These are phyloP conservation scores for Fusarium pseudoanthophilum DNA, from an alignment of 2,329 filamentous ascomycete species.

Conservation along the genomic window DNA sequence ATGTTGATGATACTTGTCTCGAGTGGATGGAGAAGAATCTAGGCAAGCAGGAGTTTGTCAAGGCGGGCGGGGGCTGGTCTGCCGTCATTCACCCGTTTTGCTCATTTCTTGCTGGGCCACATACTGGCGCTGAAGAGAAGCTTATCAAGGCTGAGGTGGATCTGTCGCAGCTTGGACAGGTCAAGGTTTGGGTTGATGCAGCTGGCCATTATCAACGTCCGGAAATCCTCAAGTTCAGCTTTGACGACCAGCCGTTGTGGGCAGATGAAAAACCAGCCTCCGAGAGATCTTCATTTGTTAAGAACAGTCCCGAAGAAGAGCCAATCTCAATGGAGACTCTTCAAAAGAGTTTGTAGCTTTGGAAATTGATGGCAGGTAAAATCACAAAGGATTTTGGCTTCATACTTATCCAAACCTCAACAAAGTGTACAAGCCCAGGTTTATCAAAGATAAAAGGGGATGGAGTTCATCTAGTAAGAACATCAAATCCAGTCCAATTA, in stretches of 20 bases:
- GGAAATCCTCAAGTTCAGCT: neutral
- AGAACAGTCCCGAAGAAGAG: fast-evolving
- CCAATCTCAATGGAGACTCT: fast-evolving
- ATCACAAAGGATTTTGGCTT: neutral
- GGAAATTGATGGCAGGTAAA: no score
- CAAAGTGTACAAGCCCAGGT: fast-evolving
- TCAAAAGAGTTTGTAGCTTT: fast-evolving
- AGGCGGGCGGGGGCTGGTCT: neutral
- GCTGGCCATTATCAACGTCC: neutral
- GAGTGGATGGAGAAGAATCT: neutral
- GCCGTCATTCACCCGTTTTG: neutral
- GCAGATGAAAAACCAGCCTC: fast-evolving
- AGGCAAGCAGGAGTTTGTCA: neutral
- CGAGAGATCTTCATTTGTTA: fast-evolving
- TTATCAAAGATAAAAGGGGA: neutral
- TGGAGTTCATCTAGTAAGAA: neutral
- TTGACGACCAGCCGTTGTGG: neutral
- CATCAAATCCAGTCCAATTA: neutral
- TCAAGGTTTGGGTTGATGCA: neutral
- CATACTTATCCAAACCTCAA: neutral
- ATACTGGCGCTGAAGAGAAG: neutral
- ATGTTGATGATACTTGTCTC: neutral
- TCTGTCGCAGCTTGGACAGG: neutral
- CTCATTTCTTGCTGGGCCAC: neutral
- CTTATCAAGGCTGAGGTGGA: neutral